phyloP scores from a whole-genome alignment of 805 yeast genomes.

The Schwanniomyces vanrijiae region DNA sequence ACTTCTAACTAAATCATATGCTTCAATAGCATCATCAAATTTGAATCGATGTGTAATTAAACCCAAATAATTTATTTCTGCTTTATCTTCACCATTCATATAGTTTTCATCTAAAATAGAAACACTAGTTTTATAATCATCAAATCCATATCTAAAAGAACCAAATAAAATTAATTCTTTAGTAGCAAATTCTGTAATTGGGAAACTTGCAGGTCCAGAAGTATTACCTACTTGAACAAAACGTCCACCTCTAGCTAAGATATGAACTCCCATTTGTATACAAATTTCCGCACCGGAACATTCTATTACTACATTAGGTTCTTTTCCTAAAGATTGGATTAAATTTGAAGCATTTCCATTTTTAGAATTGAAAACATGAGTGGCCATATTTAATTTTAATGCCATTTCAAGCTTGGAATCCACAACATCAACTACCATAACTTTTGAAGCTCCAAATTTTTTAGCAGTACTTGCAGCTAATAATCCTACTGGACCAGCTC shows the following conservation, averaged over 20 bases:
- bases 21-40: slow-evolving; percentile 72
- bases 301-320: slow-evolving; percentile 68
- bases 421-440: slow-evolving; percentile 68
- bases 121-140: slow-evolving; percentile 75
- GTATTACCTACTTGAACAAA: slow-evolving; percentile 89
- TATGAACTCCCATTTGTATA: slow-evolving; percentile 64
- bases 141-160: slow-evolving; percentile 75
- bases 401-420: slow-evolving; percentile 71
- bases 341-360: slow-evolving; percentile 37
- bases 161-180: slow-evolving; percentile 74
- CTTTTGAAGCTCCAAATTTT: slow-evolving; percentile 72
- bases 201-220: slow-evolving; percentile 64
- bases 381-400: slow-evolving; percentile 66
- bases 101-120: slow-evolving; percentile 60
- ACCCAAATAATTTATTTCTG: slow-evolving; percentile 57
- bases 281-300: slow-evolving; percentile 84
- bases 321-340: slow-evolving; percentile 36
- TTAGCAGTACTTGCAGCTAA: slow-evolving; percentile 70
- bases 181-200: slow-evolving; percentile 65
- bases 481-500: slow-evolving; percentile 90
- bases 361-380: slow-evolving; percentile 56
- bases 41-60: slow-evolving; percentile 73
- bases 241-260: slow-evolving; percentile 66
- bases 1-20: slow-evolving; percentile 67
- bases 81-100: slow-evolving; percentile 39